Conservation (phyloP, 306 rosid genomes). For the Cicer cuneatum region DNA sequence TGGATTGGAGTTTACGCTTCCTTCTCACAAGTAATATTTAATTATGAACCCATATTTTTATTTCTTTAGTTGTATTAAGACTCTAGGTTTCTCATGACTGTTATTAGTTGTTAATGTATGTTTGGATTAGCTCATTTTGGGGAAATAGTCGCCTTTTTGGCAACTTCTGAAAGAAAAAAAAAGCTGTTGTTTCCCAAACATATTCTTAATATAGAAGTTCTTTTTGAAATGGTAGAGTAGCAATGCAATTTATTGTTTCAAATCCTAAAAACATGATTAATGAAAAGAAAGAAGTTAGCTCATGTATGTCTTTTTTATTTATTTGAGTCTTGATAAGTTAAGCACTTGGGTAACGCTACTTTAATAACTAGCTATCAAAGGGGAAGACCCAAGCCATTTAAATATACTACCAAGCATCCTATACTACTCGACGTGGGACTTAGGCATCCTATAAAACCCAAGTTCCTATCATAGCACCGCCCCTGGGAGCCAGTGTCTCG, state of each 20-base stretch:
- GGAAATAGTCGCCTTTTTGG: background rate
- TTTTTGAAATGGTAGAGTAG: constrained; percentile 24
- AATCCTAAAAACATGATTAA: constrained; percentile 14
- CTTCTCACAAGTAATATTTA: constrained; percentile 93
- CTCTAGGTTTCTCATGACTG: constrained; percentile 34
- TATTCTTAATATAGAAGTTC: background rate
- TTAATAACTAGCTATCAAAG: background rate
- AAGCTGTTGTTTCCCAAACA: constrained; percentile 12
- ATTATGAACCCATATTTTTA: constrained; percentile 34
- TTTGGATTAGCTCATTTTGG: background rate
- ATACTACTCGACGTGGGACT: background rate
- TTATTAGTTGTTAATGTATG: constrained; percentile 26
- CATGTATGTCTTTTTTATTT: background rate
- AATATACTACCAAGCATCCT: background rate
- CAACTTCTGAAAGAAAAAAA: background rate
- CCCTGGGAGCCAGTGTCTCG: background rate
- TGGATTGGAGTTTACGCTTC: constrained; percentile 95
- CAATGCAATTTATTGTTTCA: constrained; percentile 15
- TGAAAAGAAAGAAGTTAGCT: constrained; percentile 31
- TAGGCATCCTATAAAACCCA: background rate
- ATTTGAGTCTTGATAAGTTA: background rate
- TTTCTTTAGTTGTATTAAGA: constrained; percentile 19
- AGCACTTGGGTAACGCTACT: background rate
- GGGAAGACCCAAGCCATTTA: background rate
- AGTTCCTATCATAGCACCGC: background rate